Percentiles rank a stretch among this genome's conserved stretches.
Conservation (phyloP, 75 land plant genomes). For the Selaginella moellendorffii region DNA sequence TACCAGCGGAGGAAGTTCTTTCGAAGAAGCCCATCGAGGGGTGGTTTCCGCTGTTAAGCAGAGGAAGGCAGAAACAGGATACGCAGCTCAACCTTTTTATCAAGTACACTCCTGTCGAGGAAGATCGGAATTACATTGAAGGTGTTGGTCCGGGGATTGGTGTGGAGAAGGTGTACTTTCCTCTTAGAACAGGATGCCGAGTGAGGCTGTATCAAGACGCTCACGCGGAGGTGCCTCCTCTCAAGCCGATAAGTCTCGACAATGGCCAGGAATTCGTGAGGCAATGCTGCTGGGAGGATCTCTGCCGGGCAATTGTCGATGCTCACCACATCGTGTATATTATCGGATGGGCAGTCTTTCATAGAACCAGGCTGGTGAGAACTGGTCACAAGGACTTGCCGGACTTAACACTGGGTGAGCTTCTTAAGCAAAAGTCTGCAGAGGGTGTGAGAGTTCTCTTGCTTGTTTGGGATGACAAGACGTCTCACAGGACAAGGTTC, state of each 20-base stretch:
- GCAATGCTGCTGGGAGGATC: slow-evolving; percentile 61
- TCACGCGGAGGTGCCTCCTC: slow-evolving; percentile 35
- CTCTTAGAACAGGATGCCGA: slow-evolving; percentile 40
- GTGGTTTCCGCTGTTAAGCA: slow-evolving; percentile 46
- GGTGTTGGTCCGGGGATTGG: slow-evolving; percentile 33
- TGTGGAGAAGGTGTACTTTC: slow-evolving; percentile 58
- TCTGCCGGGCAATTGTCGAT: slow-evolving; percentile 44
- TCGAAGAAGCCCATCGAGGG: slow-evolving; percentile 28
- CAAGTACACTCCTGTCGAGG: slow-evolving; percentile 28
- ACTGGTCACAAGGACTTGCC: slow-evolving; percentile 38
- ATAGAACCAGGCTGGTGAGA: slow-evolving; percentile 42
- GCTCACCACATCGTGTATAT: slow-evolving; percentile 55
- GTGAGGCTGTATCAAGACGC: slow-evolving; percentile 76
- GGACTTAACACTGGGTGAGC: slow-evolving; percentile 43
- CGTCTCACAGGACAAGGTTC: not conserved
- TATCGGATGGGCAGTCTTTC: slow-evolving; percentile 61
- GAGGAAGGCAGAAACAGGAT: slow-evolving; percentile 23
- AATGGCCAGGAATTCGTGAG: slow-evolving; percentile 23
- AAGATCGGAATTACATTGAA: slow-evolving; percentile 36
- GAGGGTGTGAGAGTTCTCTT: slow-evolving; percentile 3
- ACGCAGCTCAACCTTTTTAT: slow-evolving; percentile 38
- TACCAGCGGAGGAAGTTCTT: slow-evolving; percentile 30
- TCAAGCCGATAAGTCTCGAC: slow-evolving; percentile 35
- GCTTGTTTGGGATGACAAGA: slow-evolving; percentile 7
- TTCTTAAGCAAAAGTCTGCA: slow-evolving; percentile 13